Base-by-base conservation (phyloP, 345 rosid species). In the Brassica carinata region DNA sequence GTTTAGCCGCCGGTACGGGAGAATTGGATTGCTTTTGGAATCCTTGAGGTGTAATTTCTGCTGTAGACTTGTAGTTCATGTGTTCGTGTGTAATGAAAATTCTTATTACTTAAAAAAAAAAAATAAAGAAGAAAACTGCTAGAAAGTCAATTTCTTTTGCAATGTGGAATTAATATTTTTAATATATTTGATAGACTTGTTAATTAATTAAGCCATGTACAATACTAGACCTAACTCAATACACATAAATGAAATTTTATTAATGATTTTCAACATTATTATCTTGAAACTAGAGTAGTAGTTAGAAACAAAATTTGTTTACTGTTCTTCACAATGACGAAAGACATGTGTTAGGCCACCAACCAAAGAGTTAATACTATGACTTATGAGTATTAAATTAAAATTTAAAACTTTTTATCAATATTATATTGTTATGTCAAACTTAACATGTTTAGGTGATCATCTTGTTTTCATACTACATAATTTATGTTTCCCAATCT, bases 1-100 rank as follows among this genome's bases (percentile, higher is more conserved):
- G 71, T 77, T 83, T 84, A 6, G 73, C 57, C 30, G 73, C 61
- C 30, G 83, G 84, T 74, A 81, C 85, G 53, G 80, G 65, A 7
- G 90, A 79, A 45, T 81, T 83, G 55, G 85, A 83, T 81, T 87
- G 80, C 69, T 80, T 84, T 17, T 91, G 96, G 93, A 85, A 73
- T 71, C 82, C 84, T 27, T 86, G 84, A 87, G 45, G 57, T 76
- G 66, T 59, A 33, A 19, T 11, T 36, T 79, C 10, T 65, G 65
- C 67, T 55, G 69, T 79, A 67, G 82, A 72, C 48, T 36, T 64
- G 15, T 74, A 68, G 69, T 67, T 62, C 68, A 58, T 67, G 69
- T 43, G 69, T 66, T 64, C 67, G 71, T 72, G 68, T 53, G 14
- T 59, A 30, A 43, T 58, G 18, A 73, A 73, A 31, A 67, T 73